Percentiles rank a stretch among this genome's conserved stretches.
These are phyloP conservation scores for Datura wrightii DNA, from an alignment of 257 asterid species.

Conservation along the genomic window DNA sequence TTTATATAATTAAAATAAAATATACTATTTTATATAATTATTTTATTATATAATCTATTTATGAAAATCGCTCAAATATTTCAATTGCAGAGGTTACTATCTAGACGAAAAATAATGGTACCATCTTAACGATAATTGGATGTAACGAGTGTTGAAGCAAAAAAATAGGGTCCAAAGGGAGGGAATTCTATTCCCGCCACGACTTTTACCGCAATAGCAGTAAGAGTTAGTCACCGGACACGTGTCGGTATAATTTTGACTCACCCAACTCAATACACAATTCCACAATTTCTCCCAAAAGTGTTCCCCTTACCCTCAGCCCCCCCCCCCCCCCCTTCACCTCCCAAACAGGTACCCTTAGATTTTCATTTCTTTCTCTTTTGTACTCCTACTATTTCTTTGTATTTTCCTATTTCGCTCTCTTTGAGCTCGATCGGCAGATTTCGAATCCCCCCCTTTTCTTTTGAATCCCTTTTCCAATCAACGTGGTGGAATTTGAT, in stretches of 20 bases:
- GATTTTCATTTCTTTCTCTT: neutral
- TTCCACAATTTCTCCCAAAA: neutral
- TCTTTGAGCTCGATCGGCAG: conserved; percentile 26
- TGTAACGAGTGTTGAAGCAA: neutral
- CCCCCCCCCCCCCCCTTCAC: conserved; percentile 13
- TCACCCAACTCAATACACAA: neutral
- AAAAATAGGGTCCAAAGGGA: conserved; percentile 10
- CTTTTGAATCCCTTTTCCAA: neutral
- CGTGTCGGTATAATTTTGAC: conserved; percentile 47
- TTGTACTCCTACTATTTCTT: neutral
- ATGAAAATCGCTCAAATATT: no score
- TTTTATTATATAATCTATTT: no score
- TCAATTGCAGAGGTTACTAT: no score
- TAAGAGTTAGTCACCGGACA: conserved; percentile 50
- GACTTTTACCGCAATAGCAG: conserved; percentile 42
- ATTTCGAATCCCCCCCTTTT: neutral
- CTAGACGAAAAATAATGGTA: no score
- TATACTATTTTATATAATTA: no score
- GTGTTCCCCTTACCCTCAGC: neutral
- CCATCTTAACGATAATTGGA: no score
- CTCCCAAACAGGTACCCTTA: neutral
- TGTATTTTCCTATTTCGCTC: conserved; percentile 3
- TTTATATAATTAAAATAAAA: no score
- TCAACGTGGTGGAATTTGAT: neutral
- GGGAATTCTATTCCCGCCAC: conserved; percentile 47